phyloP scores from a whole-genome alignment of 129 eudicot genomes.

The Artemisia tridentata region DNA sequence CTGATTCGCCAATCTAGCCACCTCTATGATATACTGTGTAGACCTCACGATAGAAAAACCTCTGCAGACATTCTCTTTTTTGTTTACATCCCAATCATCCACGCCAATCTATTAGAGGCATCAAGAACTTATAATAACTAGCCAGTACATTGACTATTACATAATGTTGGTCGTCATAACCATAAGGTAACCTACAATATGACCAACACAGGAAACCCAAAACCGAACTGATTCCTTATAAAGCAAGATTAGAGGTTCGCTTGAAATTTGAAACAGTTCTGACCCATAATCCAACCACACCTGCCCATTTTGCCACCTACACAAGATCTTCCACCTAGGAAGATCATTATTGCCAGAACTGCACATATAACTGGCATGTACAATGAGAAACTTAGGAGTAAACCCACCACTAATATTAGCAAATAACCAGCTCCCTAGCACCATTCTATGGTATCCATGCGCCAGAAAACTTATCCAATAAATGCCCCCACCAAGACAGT shows the following conservation, averaged over 20 bases:
- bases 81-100: constrained; percentile 4
- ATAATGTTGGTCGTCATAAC: not conserved
- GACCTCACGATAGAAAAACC: not conserved
- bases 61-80: not conserved
- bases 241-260: not conserved
- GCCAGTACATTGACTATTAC: not conserved
- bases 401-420: constrained; percentile 1
- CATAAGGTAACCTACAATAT: constrained; percentile 12
- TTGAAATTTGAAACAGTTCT: not conserved
- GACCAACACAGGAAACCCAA: not conserved
- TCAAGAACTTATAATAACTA: no score
- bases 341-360: not conserved
- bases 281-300: constrained; percentile 1
- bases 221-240: not conserved
- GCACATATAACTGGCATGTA: not conserved
- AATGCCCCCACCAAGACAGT: constrained; percentile 2
- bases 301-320: not conserved
- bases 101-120: no score
- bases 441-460: not conserved
- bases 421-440: constrained; percentile 2
- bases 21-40: not conserved
- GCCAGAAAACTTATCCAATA: constrained; percentile 1
- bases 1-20: constrained; percentile 10
- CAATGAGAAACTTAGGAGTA: not conserved
- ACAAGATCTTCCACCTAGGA: constrained; percentile 4